Percentiles rank a stretch among this genome's conserved stretches.
phyloP scores from a whole-genome alignment of 306 rosid genomes.

The Fragaria nilgerrensis region DNA sequence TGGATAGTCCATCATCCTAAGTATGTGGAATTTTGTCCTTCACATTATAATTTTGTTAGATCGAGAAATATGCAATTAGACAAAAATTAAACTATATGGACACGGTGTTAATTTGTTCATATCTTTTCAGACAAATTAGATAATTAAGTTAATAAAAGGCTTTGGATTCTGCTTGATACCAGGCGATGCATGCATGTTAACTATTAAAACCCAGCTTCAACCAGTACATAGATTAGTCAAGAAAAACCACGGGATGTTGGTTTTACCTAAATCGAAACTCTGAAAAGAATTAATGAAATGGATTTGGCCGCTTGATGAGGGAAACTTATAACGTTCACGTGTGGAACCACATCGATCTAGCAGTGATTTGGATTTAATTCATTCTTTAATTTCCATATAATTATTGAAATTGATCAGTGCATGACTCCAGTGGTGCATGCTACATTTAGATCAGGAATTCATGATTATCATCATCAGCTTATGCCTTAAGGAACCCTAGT shows the following conservation, averaged over 20 bases:
- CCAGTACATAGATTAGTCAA: not conserved
- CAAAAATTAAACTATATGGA: slow-evolving; percentile 10
- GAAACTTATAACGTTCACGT: slow-evolving; percentile 23
- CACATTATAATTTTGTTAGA: too few species aligned
- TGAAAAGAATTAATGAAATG: slow-evolving; percentile 1
- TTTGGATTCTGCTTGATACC: slow-evolving; percentile 30
- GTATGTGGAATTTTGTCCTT: not conserved
- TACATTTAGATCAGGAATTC: not conserved
- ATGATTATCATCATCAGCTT: not conserved
- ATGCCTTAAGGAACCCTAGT: not conserved
- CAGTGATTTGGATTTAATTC: not conserved
- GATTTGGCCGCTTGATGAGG: slow-evolving; percentile 2
- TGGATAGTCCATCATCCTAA: not conserved
- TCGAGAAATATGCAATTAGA: not conserved
- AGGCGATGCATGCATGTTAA: slow-evolving; percentile 7
- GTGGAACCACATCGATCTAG: slow-evolving; percentile 8
- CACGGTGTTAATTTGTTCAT: not conserved
- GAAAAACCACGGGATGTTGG: not conserved
- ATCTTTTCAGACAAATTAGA: not conserved
- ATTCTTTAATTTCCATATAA: not conserved
- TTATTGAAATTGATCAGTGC: too few species aligned
- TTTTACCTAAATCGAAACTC: not conserved
- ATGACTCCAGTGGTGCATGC: not conserved
- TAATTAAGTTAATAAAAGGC: slow-evolving; percentile 11
- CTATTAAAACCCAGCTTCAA: not conserved